Evolutionary conservation across 495 filamentous ascomycete genomes (phyloP).

Genomic region (Xylaria sp.): DNA sequence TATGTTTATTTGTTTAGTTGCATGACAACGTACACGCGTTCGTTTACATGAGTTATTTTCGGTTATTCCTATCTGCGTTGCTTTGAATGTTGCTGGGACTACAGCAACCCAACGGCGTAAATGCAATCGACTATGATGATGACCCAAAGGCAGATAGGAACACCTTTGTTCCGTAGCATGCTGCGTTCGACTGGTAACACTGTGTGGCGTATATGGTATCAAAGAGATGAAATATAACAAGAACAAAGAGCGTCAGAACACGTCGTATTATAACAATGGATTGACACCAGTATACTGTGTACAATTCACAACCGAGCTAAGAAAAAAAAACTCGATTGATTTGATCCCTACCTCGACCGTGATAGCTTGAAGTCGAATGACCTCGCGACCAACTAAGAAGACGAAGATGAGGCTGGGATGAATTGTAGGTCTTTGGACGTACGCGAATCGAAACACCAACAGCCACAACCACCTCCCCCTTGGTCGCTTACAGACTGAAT

Average conservation of each 20-base stretch:
- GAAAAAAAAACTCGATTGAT: background rate
- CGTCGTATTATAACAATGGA: background rate
- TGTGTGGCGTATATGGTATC: background rate
- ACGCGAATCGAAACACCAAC: background rate
- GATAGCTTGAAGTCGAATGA: background rate
- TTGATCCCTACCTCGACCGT: background rate
- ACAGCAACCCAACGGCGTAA: background rate
- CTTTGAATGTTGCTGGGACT: background rate
- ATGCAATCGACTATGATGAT: background rate
- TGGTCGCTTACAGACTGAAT: background rate
- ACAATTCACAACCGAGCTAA: background rate
- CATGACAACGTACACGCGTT: background rate
- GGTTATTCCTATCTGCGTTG: background rate
- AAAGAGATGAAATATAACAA: background rate
- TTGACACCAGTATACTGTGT: background rate
- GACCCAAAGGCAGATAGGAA: background rate
- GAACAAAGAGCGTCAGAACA: background rate
- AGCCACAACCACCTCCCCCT: background rate
- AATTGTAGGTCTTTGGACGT: background rate
- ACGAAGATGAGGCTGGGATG: background rate
- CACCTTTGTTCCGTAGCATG: background rate
- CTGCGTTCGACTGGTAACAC: conserved; percentile 4
- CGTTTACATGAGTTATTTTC: background rate
- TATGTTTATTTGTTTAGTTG: background rate
- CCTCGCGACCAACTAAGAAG: background rate